A percentile compares a stretch with the other conserved stretches of the same genome.
phyloP scores from a whole-genome alignment of 116 monocot genomes.

The Iris pallida region DNA sequence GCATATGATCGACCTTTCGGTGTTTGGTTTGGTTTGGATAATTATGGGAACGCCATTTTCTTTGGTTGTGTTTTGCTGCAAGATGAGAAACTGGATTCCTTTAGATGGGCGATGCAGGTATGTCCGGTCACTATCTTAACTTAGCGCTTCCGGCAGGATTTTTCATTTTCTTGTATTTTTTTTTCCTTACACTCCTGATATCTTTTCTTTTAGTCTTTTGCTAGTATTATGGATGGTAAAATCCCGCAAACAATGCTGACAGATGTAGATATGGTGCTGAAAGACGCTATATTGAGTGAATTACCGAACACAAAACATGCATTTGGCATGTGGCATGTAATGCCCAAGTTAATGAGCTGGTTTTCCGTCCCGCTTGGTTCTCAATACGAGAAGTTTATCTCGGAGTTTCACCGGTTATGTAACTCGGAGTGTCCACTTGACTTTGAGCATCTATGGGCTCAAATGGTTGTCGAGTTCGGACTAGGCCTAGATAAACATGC shows the following conservation, averaged over 20 bases:
- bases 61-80: slow-evolving; percentile 66
- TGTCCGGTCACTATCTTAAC: slow-evolving; percentile 7
- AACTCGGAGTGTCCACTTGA: slow-evolving; percentile 40
- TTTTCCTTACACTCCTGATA: background rate
- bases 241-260: slow-evolving; percentile 62
- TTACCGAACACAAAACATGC: slow-evolving; percentile 58
- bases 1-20: slow-evolving; percentile 64
- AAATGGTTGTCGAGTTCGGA: slow-evolving; percentile 54
- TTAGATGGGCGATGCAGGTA: slow-evolving; percentile 80
- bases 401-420: slow-evolving; percentile 48
- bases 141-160: background rate
- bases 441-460: slow-evolving; percentile 57
- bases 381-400: slow-evolving; percentile 54
- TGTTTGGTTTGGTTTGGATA: slow-evolving; percentile 81
- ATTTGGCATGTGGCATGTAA: slow-evolving; percentile 57
- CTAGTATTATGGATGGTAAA: slow-evolving; percentile 68
- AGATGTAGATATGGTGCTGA: slow-evolving; percentile 60
- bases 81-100: slow-evolving; percentile 55
- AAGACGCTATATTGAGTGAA: slow-evolving; percentile 45
- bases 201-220: slow-evolving; percentile 47
- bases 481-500: slow-evolving; percentile 63
- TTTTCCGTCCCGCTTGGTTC: slow-evolving; percentile 53
- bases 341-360: slow-evolving; percentile 63
- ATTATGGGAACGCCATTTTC: slow-evolving; percentile 65
- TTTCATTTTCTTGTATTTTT: background rate